Evolutionary conservation across 768 basidiomycete species (phyloP), one percentile per base, ranked within the genome.

Genomic region (Suillus occidentalis): DNA sequence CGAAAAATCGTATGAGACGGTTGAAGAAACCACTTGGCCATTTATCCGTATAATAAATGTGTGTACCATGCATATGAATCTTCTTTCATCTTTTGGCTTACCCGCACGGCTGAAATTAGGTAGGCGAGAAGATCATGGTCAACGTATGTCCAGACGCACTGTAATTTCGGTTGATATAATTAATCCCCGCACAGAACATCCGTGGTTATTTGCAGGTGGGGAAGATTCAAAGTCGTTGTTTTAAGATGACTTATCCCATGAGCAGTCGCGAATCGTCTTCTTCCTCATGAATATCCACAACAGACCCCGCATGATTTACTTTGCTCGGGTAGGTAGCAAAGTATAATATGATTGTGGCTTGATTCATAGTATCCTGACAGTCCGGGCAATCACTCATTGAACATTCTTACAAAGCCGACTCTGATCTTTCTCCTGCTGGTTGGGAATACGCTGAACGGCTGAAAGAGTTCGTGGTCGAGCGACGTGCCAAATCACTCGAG

Each of bases 211-310:
- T 97, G 3, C 92, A 94, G 78, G 91, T 90, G 65, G 80, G 22
- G 39, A 25, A 36, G 20, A 52, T 37, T 22, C 34, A 20, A 16
- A 28, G 25, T 59, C 25, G 53, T 65, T 12, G 25, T 42, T 28
- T 20, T 4, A 2, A 12, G 10, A 42, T 57, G 7, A 64, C 70
- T 8, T 69, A 60, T 57, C 49, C 61, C 1, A 45, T 50, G 59
- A 70, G 18, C 77, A 99, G 89, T 94, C 94, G 2, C 82, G 97
- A 65, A 95, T 98, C 65, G 93, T 99, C 31, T 99, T 99, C 83
- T 99, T 97, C 83, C 82, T 99, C 53, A 99, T 99, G 97, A 99
- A 99, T 75, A 98, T 99, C 57, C 97, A 99, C 78, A 98, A 95
- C 72, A 84, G 85, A 67, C 92, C 89, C 73, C 84, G 97, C 25